A percentile compares a stretch with the other conserved stretches of the same genome.
Conservation (phyloP, 768 basidiomycete species). For the Amanita pallidorosea region DNA sequence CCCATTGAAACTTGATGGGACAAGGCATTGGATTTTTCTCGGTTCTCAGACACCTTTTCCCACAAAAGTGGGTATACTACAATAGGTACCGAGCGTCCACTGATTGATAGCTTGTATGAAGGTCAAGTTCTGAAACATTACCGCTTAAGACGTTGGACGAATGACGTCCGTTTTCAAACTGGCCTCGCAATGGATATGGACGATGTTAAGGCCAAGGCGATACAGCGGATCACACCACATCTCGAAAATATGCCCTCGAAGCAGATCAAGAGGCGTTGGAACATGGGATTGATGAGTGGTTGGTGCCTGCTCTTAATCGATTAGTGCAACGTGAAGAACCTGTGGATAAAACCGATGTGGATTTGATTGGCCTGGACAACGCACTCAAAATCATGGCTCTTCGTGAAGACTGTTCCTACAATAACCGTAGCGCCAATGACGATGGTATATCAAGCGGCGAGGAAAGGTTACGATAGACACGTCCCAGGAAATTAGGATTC, state of each 20-base stretch:
- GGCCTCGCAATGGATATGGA: constrained; percentile 23
- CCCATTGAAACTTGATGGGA: constrained; percentile 11
- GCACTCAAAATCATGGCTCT: neutral
- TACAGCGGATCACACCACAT: constrained; percentile 14
- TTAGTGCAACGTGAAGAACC: constrained; percentile 14
- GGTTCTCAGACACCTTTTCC: constrained; percentile 6
- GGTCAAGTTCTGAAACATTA: neutral
- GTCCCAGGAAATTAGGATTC: neutral
- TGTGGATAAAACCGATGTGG: constrained; percentile 13
- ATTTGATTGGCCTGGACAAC: constrained; percentile 7
- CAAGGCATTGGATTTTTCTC: constrained; percentile 8
- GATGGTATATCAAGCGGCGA: neutral
- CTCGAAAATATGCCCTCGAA: constrained; percentile 9
- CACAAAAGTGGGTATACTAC: neutral
- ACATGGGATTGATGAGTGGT: constrained; percentile 18
- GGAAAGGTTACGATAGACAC: neutral
- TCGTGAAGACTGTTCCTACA: neutral
- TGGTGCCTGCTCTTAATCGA: constrained; percentile 13
- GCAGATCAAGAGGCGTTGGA: constrained; percentile 14
- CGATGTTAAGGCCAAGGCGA: constrained; percentile 14
- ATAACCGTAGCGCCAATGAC: neutral
- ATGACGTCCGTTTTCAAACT: constrained; percentile 22
- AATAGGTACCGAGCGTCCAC: neutral
- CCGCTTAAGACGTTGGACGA: constrained; percentile 5
- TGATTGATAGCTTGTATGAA: neutral